phyloP scores from a whole-genome alignment of 306 rosid species.

The Prunus mongolica region DNA sequence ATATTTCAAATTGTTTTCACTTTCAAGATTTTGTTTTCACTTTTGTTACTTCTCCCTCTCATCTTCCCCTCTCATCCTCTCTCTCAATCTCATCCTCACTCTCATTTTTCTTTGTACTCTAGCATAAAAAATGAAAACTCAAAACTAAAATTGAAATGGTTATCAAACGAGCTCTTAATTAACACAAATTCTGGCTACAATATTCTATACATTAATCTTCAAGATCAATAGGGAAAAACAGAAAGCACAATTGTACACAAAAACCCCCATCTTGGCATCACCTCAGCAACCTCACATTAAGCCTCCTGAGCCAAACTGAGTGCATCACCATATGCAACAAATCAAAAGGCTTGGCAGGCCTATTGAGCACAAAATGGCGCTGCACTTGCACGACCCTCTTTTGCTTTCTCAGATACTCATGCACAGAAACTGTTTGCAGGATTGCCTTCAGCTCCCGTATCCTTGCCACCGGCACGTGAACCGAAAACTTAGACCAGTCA shows the following conservation, averaged over 20 bases:
- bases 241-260: neutral
- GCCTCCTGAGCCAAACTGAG: constrained; percentile 54
- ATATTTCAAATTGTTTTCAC: too few relatives aligned
- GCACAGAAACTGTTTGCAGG: constrained; percentile 23
- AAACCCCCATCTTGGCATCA: neutral
- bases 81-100: too few relatives aligned
- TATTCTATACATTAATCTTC: neutral
- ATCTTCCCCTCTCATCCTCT: too few relatives aligned
- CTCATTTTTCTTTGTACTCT: too few relatives aligned
- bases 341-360: constrained; percentile 42
- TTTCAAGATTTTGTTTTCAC: too few relatives aligned
- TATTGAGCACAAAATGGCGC: constrained; percentile 40
- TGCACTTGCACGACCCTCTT: constrained; percentile 31
- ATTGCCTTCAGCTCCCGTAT: constrained; percentile 30
- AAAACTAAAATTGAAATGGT: too few relatives aligned
- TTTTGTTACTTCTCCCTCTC: too few relatives aligned
- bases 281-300: constrained; percentile 27
- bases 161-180: too few relatives aligned
- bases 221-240: neutral
- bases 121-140: too few relatives aligned
- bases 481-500: constrained; percentile 39
- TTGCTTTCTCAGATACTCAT: constrained; percentile 35
- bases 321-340: constrained; percentile 48
- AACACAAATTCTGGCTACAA: too few relatives aligned
- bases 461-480: constrained; percentile 33